phyloP scores from a whole-genome alignment of 768 basidiomycete genomes.

The Pilatotrama ljubarskyi region DNA sequence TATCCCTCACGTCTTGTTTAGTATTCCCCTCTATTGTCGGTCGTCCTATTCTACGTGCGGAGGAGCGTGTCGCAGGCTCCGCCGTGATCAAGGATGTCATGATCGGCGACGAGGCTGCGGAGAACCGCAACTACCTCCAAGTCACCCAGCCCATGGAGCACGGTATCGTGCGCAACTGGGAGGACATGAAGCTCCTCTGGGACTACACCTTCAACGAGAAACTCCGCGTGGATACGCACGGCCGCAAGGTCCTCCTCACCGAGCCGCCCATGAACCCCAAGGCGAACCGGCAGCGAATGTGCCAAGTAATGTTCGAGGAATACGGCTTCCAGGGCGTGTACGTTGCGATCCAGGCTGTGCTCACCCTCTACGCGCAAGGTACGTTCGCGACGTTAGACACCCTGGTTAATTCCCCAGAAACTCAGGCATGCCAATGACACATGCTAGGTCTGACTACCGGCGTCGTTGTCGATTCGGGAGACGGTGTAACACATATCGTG shows the following conservation, averaged over 20 bases:
- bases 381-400: conserved; percentile 30
- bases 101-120: conserved; percentile 96
- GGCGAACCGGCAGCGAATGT: conserved; percentile 89
- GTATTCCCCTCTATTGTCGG: conserved; percentile 98
- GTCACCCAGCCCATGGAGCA: conserved; percentile 99
- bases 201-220: conserved; percentile 98
- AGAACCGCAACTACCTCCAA: conserved; percentile 93
- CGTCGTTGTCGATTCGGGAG: conserved; percentile 98
- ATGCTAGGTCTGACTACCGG: conserved; percentile 89
- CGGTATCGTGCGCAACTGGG: conserved; percentile 98
- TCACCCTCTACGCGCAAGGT: conserved; percentile 99
- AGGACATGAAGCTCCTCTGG: conserved; percentile 98
- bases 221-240: conserved; percentile 82
- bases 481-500: conserved; percentile 99
- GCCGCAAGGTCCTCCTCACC: conserved; percentile 88
- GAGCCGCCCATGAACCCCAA: conserved; percentile 99
- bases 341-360: conserved; percentile 96
- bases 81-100: conserved; percentile 95
- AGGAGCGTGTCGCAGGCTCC: conserved; percentile 82
- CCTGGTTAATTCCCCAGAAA: no score
- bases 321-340: conserved; percentile 96
- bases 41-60: conserved; percentile 94
- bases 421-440: not conserved
- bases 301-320: conserved; percentile 98
- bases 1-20: conserved; percentile 32